Base-by-base conservation (phyloP, 2,329 filamentous ascomycete genomes). In the Conoideocrella luteorostrata region DNA sequence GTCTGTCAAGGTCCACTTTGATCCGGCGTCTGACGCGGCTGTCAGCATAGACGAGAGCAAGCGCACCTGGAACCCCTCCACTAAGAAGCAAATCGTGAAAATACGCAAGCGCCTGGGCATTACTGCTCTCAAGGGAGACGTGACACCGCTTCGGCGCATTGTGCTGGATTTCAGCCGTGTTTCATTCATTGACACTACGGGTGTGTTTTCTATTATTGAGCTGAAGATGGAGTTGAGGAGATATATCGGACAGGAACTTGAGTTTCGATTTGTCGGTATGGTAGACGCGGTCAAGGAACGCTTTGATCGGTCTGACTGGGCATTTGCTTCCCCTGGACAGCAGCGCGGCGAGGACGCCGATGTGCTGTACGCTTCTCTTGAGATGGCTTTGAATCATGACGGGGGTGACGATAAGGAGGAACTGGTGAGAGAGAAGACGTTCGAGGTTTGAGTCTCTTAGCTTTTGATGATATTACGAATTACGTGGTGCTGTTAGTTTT, bases 1-100 rank as follows among this genome's bases (percentile, higher is more conserved):
- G 48, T 61, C 64, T 2, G 56, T 79, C 29, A 69, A 75, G 48
- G 50, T 62, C 2, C 54, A 54, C 20, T 62, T 55, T 17, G 52
- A 60, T n/a, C 57, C 59, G n/a, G 72, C 68, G 0, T 63, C 66
- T 47, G 67, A 71, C 47, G 60, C 67, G 0, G 62, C 65, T 1
- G 53, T 62, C 4, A 65, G 68, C 46, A 60, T 63, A 37, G 58
- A 63, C 5, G 56, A 60, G 0, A 56, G 56, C 0, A 67, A 71
- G 21, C 65, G 74, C 3, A 75, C 66, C 46, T 80, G 77, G 77
- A 77, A 72, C 22, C 73, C 77, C 0, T 68, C 70, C 0, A 68
- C 66, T 2, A 67, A 71, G 51, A 69, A 70, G 24, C 67, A 70
- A 10, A 64, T 78, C 0, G 57, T 57, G 0, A 65, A 65, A 15